Evolutionary conservation across 208 protist genomes (phyloP).

Genomic region (Acanthamoeba castellanii): DNA sequence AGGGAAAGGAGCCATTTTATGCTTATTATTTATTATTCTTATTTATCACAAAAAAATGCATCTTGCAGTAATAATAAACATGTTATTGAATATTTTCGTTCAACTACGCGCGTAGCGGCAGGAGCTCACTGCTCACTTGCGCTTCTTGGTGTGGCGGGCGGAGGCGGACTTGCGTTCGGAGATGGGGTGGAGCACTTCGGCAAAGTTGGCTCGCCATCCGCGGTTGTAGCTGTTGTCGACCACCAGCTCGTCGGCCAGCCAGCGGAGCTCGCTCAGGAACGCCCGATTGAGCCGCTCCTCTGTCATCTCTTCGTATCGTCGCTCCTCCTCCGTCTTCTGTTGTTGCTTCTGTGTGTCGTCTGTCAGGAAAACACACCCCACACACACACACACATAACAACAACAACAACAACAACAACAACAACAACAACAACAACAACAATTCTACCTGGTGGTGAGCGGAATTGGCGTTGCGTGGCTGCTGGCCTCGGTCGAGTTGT

Average conservation of each 20-base stretch:
- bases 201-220: conserved; percentile 45
- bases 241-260: conserved; percentile 13
- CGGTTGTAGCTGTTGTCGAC: conserved; percentile 42
- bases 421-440: no score
- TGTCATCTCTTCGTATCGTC: background rate
- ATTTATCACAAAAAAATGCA: no score
- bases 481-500: background rate
- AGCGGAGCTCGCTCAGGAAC: conserved; percentile 39
- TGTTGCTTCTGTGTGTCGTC: conserved; percentile 13
- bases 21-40: no score
- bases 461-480: no score
- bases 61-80: no score
- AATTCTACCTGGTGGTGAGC: no score
- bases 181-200: conserved; percentile 17
- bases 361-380: no score
- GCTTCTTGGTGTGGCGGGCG: background rate
- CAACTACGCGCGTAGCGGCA: no score
- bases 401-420: background rate
- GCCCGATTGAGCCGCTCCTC: background rate
- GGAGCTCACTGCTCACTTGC: background rate
- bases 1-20: no score
- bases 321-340: background rate
- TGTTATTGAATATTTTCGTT: no score
- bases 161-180: conserved; percentile 12
- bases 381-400: no score